Evolutionary conservation across 2,329 filamentous ascomycete species (phyloP).

Genomic region (Microthyrium microscopicum): DNA sequence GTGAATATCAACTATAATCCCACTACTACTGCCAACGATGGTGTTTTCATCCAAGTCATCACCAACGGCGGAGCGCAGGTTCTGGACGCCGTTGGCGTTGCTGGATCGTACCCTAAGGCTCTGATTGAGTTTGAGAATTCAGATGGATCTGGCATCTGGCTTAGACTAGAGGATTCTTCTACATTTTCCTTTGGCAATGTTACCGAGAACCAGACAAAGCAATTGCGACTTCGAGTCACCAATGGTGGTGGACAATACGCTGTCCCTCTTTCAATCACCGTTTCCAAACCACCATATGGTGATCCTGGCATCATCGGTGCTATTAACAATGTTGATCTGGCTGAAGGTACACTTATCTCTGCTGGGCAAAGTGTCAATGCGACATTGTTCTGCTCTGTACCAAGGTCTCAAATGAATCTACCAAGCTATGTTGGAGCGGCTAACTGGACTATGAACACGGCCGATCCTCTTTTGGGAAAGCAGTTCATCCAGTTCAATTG

Average conservation of each 20-base stretch:
- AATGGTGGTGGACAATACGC: slow-evolving; percentile 31
- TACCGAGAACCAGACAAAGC: slow-evolving; percentile 31
- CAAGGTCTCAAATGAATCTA: slow-evolving; percentile 40
- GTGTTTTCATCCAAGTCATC: slow-evolving; percentile 30
- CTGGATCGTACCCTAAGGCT: slow-evolving; percentile 32
- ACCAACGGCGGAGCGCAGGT: slow-evolving; percentile 35
- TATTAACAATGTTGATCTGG: slow-evolving; percentile 39
- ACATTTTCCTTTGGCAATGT: slow-evolving; percentile 41
- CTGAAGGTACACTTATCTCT: slow-evolving; percentile 35
- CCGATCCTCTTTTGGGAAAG: slow-evolving; percentile 36
- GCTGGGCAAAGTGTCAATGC: slow-evolving; percentile 36
- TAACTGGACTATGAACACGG: slow-evolving; percentile 40
- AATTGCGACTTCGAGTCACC: slow-evolving; percentile 35
- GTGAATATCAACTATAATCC: slow-evolving; percentile 34
- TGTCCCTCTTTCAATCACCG: slow-evolving; percentile 36
- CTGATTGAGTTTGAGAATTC: slow-evolving; percentile 38
- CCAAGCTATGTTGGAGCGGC: slow-evolving; percentile 33
- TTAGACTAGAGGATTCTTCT: slow-evolving; percentile 24
- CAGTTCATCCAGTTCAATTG: slow-evolving; percentile 36
- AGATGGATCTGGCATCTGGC: slow-evolving; percentile 33
- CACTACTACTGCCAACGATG: slow-evolving; percentile 29
- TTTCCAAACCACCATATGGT: slow-evolving; percentile 45
- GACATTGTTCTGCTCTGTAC: slow-evolving; percentile 36
- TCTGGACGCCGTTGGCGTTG: slow-evolving; percentile 32
- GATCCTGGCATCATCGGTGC: slow-evolving; percentile 36